Conservation (phyloP, 202 grass and related monocot genomes). For the Carex arenaria region DNA sequence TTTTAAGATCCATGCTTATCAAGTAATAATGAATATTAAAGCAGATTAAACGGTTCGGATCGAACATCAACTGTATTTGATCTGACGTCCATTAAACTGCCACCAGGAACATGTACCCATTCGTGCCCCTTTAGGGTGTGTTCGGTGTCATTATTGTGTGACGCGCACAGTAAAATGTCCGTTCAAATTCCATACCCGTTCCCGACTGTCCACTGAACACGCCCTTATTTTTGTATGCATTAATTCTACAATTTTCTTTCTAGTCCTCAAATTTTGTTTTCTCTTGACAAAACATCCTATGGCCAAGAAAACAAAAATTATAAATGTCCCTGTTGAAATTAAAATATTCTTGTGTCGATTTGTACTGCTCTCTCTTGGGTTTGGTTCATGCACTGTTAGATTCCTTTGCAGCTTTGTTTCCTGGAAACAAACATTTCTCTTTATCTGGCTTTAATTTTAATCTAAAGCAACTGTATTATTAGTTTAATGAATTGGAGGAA, state of each 20-base stretch:
- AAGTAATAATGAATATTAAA: too few relatives aligned
- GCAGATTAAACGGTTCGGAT: too few relatives aligned
- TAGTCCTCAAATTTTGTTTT: background rate
- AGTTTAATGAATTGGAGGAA: background rate
- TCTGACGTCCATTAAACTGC: too few relatives aligned
- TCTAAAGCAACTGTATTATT: background rate
- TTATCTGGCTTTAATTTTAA: background rate
- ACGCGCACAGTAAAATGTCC: too few relatives aligned
- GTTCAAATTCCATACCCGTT: too few relatives aligned
- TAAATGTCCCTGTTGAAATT: background rate
- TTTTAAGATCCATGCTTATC: too few relatives aligned
- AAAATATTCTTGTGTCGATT: background rate
- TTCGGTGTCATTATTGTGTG: too few relatives aligned
- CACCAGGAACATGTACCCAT: too few relatives aligned
- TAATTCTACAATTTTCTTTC: background rate
- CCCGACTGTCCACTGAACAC: too few relatives aligned
- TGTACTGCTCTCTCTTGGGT: background rate
- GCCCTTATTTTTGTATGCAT: background rate
- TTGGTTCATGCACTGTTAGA: background rate
- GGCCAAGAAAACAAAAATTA: background rate
- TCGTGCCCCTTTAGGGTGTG: too few relatives aligned
- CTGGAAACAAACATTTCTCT: background rate
- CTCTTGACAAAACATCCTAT: background rate
- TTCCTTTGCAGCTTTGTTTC: background rate
- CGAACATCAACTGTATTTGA: too few relatives aligned